Evolutionary conservation across 2,329 filamentous ascomycete species (phyloP).

Genomic region (Pestalotiopsis sp.): DNA sequence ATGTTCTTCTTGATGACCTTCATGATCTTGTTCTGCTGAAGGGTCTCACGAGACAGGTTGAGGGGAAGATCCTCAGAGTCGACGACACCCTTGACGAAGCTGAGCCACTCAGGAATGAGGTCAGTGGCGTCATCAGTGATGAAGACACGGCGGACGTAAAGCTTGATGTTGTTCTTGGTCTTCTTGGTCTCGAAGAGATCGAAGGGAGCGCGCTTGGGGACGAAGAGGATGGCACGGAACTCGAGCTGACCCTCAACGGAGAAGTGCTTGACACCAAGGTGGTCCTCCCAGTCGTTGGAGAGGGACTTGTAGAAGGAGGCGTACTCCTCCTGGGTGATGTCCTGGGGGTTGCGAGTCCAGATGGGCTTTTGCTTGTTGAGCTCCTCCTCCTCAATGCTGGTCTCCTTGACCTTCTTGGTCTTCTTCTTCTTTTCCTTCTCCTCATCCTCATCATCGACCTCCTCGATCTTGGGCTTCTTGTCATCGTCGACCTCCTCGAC

Average conservation of each 20-base stretch:
- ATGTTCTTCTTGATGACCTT: slow-evolving; percentile 99
- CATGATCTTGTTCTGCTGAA: slow-evolving; percentile 99
- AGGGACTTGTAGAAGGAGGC: slow-evolving; percentile 99
- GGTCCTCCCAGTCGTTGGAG: slow-evolving; percentile 99
- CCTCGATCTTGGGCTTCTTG: slow-evolving; percentile 96
- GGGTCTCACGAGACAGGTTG: slow-evolving; percentile 99
- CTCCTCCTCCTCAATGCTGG: slow-evolving; percentile 97
- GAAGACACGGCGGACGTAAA: slow-evolving; percentile 99
- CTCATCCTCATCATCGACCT: slow-evolving; percentile 85
- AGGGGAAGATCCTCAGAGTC: slow-evolving; percentile 99
- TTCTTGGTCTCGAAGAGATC: slow-evolving; percentile 99
- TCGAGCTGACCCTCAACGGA: slow-evolving; percentile 99
- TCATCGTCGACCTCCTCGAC: slow-evolving; percentile 76
- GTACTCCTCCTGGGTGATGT: slow-evolving; percentile 96
- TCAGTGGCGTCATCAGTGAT: slow-evolving; percentile 99
- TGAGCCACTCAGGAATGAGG: slow-evolving; percentile 98
- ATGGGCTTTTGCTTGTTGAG: slow-evolving; percentile 99
- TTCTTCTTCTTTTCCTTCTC: slow-evolving; percentile 90
- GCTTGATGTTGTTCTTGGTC: slow-evolving; percentile 99
- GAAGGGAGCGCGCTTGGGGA: slow-evolving; percentile 98
- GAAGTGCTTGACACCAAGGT: slow-evolving; percentile 99
- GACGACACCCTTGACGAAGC: slow-evolving; percentile 99
- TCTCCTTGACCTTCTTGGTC: slow-evolving; percentile 99
- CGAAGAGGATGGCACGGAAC: slow-evolving; percentile 99
- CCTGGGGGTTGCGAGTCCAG: slow-evolving; percentile 97